Conservation (phyloP, 495 filamentous ascomycete genomes). For the Neurospora tetraspora region DNA sequence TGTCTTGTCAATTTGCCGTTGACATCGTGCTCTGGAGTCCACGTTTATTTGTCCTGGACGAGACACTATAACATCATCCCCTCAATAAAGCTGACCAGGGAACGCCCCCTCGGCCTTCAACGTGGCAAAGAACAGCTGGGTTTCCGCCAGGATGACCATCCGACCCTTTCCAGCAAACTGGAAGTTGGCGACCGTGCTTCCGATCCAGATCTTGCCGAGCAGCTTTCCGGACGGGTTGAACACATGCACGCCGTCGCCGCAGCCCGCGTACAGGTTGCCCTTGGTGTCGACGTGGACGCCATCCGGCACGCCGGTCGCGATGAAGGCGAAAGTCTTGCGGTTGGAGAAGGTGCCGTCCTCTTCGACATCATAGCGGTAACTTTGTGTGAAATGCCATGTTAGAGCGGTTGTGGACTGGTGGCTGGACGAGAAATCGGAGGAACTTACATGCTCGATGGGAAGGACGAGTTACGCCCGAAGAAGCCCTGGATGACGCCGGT, state of each 20-base stretch:
- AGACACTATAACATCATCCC: background rate
- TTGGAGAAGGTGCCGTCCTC: constrained; percentile 32
- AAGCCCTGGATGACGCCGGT: constrained; percentile 37
- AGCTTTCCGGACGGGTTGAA: constrained; percentile 47
- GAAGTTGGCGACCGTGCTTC: constrained; percentile 40
- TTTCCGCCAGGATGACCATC: constrained; percentile 41
- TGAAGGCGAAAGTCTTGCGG: constrained; percentile 48
- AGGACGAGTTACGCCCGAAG: constrained; percentile 25
- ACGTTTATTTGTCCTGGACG: too few species aligned
- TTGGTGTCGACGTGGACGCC: constrained; percentile 49
- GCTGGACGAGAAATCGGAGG: background rate
- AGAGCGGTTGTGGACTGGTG: background rate
- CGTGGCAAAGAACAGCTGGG: constrained; percentile 39
- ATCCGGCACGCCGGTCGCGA: constrained; percentile 45
- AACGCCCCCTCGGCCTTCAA: constrained; percentile 33
- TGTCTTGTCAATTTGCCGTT: too few species aligned
- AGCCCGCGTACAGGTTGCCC: constrained; percentile 52
- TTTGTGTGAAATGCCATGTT: constrained; percentile 8
- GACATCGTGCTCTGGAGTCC: too few species aligned
- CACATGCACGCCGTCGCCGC: constrained; percentile 53
- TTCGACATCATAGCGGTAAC: constrained; percentile 31
- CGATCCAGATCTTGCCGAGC: constrained; percentile 47
- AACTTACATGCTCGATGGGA: constrained; percentile 30
- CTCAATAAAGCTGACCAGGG: constrained; percentile 11
- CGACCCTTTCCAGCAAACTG: constrained; percentile 45